Evolutionary conservation across 2,329 filamentous ascomycete species (phyloP), one percentile per base, ranked within the genome.

Genomic region (Thermoascus crustaceus): DNA sequence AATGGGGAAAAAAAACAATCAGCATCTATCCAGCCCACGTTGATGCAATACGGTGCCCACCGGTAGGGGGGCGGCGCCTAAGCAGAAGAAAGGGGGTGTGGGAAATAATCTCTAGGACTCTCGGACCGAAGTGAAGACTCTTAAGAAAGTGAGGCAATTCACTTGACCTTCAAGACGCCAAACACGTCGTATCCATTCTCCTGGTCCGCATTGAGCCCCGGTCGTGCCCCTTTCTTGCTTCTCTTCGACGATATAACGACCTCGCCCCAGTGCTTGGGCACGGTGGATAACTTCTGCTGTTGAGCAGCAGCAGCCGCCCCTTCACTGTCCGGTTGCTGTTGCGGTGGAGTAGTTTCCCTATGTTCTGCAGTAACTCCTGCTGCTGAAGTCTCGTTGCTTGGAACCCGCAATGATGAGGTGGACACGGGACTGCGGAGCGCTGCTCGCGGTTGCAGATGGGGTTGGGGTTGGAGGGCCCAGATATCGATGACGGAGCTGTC

Each of bases 221-320:
- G 43, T 22, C 51, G 45, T 37, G 49, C 48, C 20, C 45, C 48
- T 40, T 58, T 61, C 40, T 45, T 45, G 21, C 45, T 38, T 41
- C 57, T 61, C 31, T 49, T 53, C 25, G 59, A 54, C 23, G 61
- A 64, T 34, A 64, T 56, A 5, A 66, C 58, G 3, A 66, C 63
- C 41, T 66, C 63, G 4, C 62, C 62, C 63, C 63, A 66, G 33
- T 65, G 60, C 41, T 62, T 64, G 1, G 59, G 58, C 2, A 58
- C 53, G 1, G 54, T 46, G 14, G 54, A 46, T 14, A 41, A 18
- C 10, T 40, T 30, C 17, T 35, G 31, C 39, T 25, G 29, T 23
- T 11, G 14, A 10, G 27, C 30, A 10, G 36, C 24, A 14, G 31
- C 41, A 2, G 49, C 45, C 36, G 19, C 39, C 9, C 5, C 32